Evolutionary conservation across 768 basidiomycete species (phyloP), one percentile per base, ranked within the genome.

Genomic region (Tremella mesenterica): DNA sequence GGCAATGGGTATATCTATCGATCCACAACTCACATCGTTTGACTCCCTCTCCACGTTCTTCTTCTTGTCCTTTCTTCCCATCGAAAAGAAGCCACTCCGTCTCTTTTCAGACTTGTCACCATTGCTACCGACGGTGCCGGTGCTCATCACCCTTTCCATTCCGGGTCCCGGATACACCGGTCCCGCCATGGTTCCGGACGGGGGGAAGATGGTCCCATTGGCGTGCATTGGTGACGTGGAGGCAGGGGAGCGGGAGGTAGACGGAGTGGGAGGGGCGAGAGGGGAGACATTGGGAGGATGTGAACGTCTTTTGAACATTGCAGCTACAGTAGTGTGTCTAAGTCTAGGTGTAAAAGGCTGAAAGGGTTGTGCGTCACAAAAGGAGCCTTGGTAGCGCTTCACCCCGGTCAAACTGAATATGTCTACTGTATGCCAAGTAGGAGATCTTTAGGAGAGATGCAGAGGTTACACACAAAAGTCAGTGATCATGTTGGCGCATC

Each of bases 21-120:
- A n/a, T n/a, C n/a, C n/a, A n/a, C n/a, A 44, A 14, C 30, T 43
- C 16, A 47, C 56, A 21, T 44, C 51, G 9, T 13, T 25, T 21
- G 21, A 47, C 45, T 48, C 49, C 14, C 14, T 5, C 38, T 41
- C 38, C 8, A 50, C 47, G 20, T 55, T 52, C 6, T 58, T 59
- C 44, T 60, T 64, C 18, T 54, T 30, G 38, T 57, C 47, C 53
- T 62, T 63, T 30, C 54, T 46, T 9, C 64, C 60, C 23, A 69
- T 49, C 14, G 63, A 64, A 52, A 69, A 69, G 48, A 69, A 59
- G 14, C 64, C 64, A 46, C 67, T 66, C 27, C 60, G 48, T 44
- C 67, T 44, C 50, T 64, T 69, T 44, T 61, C 67, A 21, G 52
- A 50, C 28, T 49, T 58, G 12, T 23, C 48, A 3, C 34, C 44